Evolutionary conservation across 306 rosid species (phyloP).

Genomic region (Quercus agrifolia): DNA sequence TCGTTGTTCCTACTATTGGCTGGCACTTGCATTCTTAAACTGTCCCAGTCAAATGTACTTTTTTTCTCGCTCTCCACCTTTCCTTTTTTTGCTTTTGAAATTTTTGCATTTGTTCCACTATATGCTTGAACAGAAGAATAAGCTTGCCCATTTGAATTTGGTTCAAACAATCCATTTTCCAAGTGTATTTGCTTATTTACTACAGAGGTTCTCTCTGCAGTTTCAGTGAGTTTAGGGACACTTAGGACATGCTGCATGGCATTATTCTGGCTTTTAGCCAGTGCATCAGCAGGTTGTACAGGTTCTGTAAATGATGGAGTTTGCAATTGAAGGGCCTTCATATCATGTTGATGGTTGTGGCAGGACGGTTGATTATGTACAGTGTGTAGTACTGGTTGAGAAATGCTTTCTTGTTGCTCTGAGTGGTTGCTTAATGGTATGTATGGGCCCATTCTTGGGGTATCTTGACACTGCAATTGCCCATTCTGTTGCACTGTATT

Average conservation of each 20-base stretch:
- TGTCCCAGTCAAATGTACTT: conserved; percentile 63
- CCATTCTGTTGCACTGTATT: conserved; percentile 28
- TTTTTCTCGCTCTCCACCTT: conserved; percentile 43
- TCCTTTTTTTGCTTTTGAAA: conserved; percentile 45
- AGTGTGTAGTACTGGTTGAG: conserved; percentile 25
- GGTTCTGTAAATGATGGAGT: conserved; percentile 28
- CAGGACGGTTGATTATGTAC: conserved; percentile 26
- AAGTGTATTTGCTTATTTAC: conserved; percentile 24
- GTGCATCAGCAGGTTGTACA: conserved; percentile 22
- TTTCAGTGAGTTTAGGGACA: conserved; percentile 27
- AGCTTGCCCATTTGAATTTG: conserved; percentile 30
- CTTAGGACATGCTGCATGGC: conserved; percentile 22
- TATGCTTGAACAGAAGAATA: conserved; percentile 25
- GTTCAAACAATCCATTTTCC: conserved; percentile 28
- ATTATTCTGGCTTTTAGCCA: conserved; percentile 25
- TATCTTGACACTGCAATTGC: conserved; percentile 29
- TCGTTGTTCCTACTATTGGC: conserved; percentile 39
- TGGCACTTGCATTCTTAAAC: conserved; percentile 58
- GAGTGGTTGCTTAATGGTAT: conserved; percentile 34
- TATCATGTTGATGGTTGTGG: conserved; percentile 25
- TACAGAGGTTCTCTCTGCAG: conserved; percentile 20
- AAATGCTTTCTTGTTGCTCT: conserved; percentile 25
- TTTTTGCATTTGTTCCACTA: conserved; percentile 29
- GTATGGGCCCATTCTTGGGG: conserved; percentile 31
- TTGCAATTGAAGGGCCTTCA: conserved; percentile 33